These are phyloP conservation scores for Dendrobium huoshanense DNA, from an alignment of 106 monocot genomes.

Conservation along the genomic window DNA sequence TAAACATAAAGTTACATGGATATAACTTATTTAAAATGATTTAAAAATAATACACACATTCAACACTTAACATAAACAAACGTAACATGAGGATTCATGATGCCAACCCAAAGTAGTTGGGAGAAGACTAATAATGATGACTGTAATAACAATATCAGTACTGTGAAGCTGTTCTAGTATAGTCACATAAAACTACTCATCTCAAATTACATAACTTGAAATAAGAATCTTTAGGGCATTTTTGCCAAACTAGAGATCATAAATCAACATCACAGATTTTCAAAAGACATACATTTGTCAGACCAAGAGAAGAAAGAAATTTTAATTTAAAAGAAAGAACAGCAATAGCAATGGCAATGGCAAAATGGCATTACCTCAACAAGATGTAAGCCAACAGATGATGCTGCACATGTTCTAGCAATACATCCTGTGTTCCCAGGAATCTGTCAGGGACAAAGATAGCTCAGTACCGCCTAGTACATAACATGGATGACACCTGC, in stretches of 20 bases:
- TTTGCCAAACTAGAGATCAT: background rate
- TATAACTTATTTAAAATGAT: too few species aligned
- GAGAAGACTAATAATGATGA: too few species aligned
- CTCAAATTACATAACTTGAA: background rate
- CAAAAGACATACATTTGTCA: background rate
- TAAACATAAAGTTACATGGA: too few species aligned
- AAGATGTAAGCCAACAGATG: conserved; percentile 89
- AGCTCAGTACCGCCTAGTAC: conserved; percentile 34
- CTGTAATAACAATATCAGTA: background rate
- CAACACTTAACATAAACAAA: too few species aligned
- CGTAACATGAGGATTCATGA: too few species aligned
- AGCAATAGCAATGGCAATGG: background rate
- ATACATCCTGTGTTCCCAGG: conserved; percentile 94
- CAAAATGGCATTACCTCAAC: conserved; percentile 54
- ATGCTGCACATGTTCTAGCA: conserved; percentile 97
- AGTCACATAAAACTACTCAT: background rate
- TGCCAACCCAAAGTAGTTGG: too few species aligned
- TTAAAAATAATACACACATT: too few species aligned
- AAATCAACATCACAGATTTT: conserved; percentile 4
- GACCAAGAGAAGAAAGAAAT: background rate
- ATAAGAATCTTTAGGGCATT: background rate
- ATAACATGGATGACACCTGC: conserved; percentile 19
- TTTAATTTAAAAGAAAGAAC: background rate
- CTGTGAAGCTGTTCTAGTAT: background rate
- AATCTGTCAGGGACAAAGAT: conserved; percentile 65